These are phyloP conservation scores for Dactylella cylindrospora DNA, from an alignment of 2,329 filamentous ascomycete species.

Conservation along the genomic window DNA sequence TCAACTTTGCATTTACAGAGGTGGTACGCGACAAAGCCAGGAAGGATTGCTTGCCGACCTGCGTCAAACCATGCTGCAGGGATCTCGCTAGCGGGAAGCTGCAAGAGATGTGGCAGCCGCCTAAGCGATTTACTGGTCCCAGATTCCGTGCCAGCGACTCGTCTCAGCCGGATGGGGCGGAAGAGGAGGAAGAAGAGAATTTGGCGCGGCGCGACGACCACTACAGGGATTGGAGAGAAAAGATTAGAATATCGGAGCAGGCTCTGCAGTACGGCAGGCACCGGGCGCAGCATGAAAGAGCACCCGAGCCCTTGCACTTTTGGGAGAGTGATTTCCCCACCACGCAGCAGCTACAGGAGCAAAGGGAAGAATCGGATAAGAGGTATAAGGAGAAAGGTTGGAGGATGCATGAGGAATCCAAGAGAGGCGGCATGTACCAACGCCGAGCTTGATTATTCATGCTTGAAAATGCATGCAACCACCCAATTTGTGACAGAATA, in stretches of 20 bases:
- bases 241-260: conserved; percentile 68
- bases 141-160: conserved; percentile 19
- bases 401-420: conserved; percentile 77
- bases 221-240: conserved; percentile 60
- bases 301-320: conserved; percentile 77
- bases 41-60: conserved; percentile 71
- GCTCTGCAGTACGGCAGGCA: conserved; percentile 67
- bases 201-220: conserved; percentile 60
- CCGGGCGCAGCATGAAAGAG: conserved; percentile 70
- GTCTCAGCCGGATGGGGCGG: conserved; percentile 17
- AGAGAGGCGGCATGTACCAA: conserved; percentile 60
- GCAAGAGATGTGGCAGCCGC: conserved; percentile 40
- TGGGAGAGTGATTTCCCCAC: conserved; percentile 88
- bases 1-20: conserved; percentile 71
- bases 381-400: conserved; percentile 66
- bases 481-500: no score
- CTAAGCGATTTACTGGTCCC: conserved; percentile 36
- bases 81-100: conserved; percentile 43
- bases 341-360: conserved; percentile 74
- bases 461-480: no score
- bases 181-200: conserved; percentile 62
- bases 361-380: conserved; percentile 66
- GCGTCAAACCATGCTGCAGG: conserved; percentile 68
- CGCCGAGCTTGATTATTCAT: no score
- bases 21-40: conserved; percentile 71